Conservation (phyloP, 306 rosid genomes). For the Castanea sativa region DNA sequence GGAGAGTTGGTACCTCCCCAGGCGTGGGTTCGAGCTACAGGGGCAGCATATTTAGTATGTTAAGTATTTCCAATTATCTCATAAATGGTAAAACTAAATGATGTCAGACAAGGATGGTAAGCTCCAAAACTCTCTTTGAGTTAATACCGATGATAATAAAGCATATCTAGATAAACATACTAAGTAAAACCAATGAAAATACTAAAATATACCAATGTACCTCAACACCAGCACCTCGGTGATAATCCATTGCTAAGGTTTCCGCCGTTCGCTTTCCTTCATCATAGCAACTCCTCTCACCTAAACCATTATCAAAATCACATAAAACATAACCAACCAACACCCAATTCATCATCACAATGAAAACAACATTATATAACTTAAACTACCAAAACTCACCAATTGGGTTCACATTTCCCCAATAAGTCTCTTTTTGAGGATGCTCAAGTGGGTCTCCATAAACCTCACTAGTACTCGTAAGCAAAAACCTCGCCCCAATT, state of each 20-base stretch:
- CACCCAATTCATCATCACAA: neutral
- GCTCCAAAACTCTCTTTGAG: neutral
- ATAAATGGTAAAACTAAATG: neutral
- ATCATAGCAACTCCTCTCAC: constrained; percentile 97
- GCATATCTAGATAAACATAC: neutral
- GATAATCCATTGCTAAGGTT: constrained; percentile 93
- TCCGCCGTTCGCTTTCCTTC: constrained; percentile 99
- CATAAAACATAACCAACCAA: neutral
- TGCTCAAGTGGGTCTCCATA: constrained; percentile 96
- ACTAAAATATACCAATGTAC: constrained; percentile 21
- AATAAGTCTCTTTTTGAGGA: constrained; percentile 96
- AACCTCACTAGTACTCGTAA: constrained; percentile 96
- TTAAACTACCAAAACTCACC: constrained; percentile 45
- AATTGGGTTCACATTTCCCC: constrained; percentile 98
- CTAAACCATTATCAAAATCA: constrained; percentile 33
- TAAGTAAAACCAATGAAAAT: neutral
- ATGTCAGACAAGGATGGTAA: neutral
- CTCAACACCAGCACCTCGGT: constrained; percentile 97
- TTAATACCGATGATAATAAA: neutral
- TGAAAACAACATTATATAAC: neutral
- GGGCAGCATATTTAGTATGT: too few species aligned
- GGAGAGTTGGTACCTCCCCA: too few species aligned
- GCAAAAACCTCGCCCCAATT: constrained; percentile 89
- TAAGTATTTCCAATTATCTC: too few species aligned
- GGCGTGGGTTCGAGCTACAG: too few species aligned